phyloP scores from a whole-genome alignment of 192 early-diverging fungal species.

The Rhizophagus clarus region DNA sequence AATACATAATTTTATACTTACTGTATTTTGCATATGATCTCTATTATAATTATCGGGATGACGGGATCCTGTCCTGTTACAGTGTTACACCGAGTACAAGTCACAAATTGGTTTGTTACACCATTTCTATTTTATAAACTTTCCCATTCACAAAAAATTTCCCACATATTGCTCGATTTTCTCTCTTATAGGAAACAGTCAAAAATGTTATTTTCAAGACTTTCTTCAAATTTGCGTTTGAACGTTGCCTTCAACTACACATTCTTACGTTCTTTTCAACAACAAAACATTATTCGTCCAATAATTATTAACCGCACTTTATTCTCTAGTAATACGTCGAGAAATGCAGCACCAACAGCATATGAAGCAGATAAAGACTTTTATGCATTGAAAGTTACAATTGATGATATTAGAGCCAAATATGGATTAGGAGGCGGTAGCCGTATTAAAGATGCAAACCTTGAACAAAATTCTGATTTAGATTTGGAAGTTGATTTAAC shows the following conservation, averaged over 20 bases:
- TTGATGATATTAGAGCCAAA: slow-evolving; percentile 31
- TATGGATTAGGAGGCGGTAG: slow-evolving; percentile 24
- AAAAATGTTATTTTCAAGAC: background rate
- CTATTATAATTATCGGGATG: too few species aligned
- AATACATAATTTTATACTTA: too few species aligned
- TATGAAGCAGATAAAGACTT: slow-evolving; percentile 29
- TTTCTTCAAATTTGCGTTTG: background rate
- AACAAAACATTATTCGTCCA: background rate
- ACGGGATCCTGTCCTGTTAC: too few species aligned
- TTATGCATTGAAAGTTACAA: slow-evolving; percentile 22
- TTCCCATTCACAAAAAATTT: too few species aligned
- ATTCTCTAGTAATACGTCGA: background rate
- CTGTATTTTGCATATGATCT: too few species aligned
- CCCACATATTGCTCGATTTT: too few species aligned
- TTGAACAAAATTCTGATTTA: slow-evolving; percentile 31
- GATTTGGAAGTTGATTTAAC: slow-evolving; percentile 28
- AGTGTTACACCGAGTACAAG: too few species aligned
- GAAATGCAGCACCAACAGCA: slow-evolving; percentile 13
- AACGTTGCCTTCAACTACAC: background rate
- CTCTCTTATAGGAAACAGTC: too few species aligned
- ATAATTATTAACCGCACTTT: background rate
- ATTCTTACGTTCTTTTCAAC: background rate
- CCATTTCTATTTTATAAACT: too few species aligned
- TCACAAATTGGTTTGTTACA: too few species aligned
- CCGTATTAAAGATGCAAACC: slow-evolving; percentile 28